These are phyloP conservation scores for Xanthoparmelia taractica DNA, from an alignment of 495 filamentous ascomycete genomes.

Conservation along the genomic window DNA sequence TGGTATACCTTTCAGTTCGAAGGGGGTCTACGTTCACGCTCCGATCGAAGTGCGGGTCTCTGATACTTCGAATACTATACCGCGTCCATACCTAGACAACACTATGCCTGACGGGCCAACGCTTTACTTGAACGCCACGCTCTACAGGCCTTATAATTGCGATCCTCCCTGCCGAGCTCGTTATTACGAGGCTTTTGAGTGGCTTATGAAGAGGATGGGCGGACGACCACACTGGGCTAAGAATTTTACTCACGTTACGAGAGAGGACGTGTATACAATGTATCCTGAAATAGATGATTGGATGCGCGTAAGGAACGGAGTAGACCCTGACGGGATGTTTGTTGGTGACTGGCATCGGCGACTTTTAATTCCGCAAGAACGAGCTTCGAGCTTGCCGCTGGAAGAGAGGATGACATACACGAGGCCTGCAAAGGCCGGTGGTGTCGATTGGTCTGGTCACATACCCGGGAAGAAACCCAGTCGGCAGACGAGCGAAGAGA, in stretches of 20 bases:
- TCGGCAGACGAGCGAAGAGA: constrained; percentile 47
- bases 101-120: constrained; percentile 60
- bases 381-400: constrained; percentile 31
- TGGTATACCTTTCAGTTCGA: constrained; percentile 68
- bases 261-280: constrained; percentile 33
- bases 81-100: constrained; percentile 74
- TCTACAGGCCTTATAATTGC: constrained; percentile 79
- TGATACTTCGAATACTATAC: constrained; percentile 54
- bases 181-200: constrained; percentile 94
- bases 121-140: constrained; percentile 89
- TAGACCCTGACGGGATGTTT: constrained; percentile 90
- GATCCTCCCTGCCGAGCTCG: constrained; percentile 70
- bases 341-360: constrained; percentile 80
- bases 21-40: constrained; percentile 80
- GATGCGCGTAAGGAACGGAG: constrained; percentile 57
- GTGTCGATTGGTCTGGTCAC: constrained; percentile 49
- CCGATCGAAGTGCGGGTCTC: constrained; percentile 88
- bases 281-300: constrained; percentile 56
- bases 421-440: constrained; percentile 37
- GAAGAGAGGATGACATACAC: constrained; percentile 39
- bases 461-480: constrained; percentile 24
- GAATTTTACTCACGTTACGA: constrained; percentile 63
- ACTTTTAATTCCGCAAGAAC: constrained; percentile 46
- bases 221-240: constrained; percentile 97
- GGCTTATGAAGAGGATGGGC: constrained; percentile 84